Evolutionary conservation across 441 rosid genomes (phyloP).

Genomic region (Euphorbia corollata): DNA sequence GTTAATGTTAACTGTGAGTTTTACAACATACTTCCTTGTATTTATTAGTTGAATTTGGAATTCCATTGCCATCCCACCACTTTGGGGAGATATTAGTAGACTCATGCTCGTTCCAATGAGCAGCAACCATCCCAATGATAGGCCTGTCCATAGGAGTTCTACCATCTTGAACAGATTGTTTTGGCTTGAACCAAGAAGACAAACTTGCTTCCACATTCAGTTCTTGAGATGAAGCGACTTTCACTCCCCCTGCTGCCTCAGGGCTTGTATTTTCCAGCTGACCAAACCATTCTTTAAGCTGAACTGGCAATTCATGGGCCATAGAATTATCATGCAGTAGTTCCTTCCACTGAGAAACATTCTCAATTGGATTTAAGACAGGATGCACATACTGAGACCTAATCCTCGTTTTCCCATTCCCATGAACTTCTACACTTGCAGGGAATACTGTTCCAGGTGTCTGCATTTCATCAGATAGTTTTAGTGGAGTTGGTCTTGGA

Average conservation of each 20-base stretch:
- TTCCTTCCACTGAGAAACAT: conserved; percentile 37
- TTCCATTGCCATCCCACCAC: conserved; percentile 99
- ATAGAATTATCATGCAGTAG: conserved; percentile 28
- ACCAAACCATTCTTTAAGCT: conserved; percentile 29
- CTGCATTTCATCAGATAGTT: conserved; percentile 84
- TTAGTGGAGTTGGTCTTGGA: conserved; percentile 75
- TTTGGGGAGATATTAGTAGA: conserved; percentile 43
- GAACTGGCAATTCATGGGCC: conserved; percentile 26
- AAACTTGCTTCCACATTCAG: conserved; percentile 41
- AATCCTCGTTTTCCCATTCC: conserved; percentile 44
- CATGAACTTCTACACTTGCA: conserved; percentile 36
- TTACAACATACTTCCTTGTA: conserved; percentile 69
- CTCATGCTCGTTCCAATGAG: conserved; percentile 77
- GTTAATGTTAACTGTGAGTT: background rate
- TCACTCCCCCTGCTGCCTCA: conserved; percentile 21
- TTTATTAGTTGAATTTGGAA: conserved; percentile 88
- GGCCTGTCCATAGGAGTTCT: conserved; percentile 71
- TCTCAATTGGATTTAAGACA: conserved; percentile 42
- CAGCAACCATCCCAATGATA: conserved; percentile 72
- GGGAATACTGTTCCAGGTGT: conserved; percentile 92
- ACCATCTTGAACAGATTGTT: conserved; percentile 22
- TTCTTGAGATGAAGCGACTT: conserved; percentile 28
- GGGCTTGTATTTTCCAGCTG: conserved; percentile 31
- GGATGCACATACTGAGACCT: conserved; percentile 72
- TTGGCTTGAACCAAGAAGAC: conserved; percentile 55